A percentile compares a stretch with the other conserved stretches of the same genome.
phyloP scores from a whole-genome alignment of 306 rosid species.

The Prunus kanzakura region DNA sequence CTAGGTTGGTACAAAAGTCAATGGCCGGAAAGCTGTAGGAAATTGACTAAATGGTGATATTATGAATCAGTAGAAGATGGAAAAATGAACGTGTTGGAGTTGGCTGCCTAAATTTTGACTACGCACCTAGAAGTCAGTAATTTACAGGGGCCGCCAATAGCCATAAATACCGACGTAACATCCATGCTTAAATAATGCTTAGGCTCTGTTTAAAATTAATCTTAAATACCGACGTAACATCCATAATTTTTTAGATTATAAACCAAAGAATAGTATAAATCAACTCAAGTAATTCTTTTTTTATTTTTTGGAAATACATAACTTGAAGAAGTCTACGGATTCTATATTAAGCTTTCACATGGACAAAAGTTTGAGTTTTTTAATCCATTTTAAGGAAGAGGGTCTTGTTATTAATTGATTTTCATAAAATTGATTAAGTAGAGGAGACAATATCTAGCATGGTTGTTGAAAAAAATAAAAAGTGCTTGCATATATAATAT shows the following conservation, averaged over 20 bases:
- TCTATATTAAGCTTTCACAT: not conserved
- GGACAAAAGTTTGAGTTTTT: not conserved
- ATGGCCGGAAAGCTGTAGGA: not conserved
- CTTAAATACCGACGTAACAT: no score
- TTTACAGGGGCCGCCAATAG: not conserved
- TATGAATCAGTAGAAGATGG: not conserved
- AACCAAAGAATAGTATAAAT: not conserved
- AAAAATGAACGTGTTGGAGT: not conserved
- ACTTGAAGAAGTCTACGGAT: not conserved
- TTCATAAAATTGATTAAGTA: not conserved
- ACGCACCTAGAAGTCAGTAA: not conserved
- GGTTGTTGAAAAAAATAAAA: no score
- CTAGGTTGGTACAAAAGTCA: not conserved
- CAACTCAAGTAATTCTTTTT: not conserved
- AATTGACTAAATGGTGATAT: not conserved
- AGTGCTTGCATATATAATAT: no score
- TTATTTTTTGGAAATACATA: no score
- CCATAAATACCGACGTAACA: not conserved
- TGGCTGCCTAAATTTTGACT: not conserved
- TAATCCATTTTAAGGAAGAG: not conserved
- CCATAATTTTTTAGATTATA: no score
- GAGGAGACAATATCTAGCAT: not conserved
- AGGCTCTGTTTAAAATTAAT: no score
- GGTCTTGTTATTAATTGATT: not conserved
- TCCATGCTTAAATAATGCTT: not conserved